phyloP scores from a whole-genome alignment of 163 green algal species.

The Scenedesmus sp. region DNA sequence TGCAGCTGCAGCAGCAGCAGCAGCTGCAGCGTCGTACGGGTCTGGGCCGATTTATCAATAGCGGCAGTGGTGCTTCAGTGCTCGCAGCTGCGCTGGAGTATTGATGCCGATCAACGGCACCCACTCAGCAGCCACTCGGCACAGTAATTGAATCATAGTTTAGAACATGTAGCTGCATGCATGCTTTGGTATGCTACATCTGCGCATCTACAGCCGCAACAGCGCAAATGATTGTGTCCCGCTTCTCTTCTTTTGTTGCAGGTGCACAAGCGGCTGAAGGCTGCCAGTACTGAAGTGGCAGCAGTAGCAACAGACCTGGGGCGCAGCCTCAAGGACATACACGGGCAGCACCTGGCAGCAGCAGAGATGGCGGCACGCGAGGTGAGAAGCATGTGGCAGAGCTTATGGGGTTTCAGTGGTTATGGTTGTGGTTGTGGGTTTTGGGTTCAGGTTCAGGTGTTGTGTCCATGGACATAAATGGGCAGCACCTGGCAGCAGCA shows the following conservation, averaged over 20 bases:
- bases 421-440: background rate
- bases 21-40: background rate
- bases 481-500: conserved; percentile 28
- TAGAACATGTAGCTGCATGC: background rate
- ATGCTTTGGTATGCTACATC: background rate
- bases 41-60: background rate
- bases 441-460: no score
- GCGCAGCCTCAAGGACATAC: background rate
- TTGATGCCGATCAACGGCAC: no score
- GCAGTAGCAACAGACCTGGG: conserved; percentile 1
- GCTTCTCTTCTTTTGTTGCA: background rate
- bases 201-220: background rate
- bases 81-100: background rate
- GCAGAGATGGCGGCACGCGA: conserved; percentile 25
- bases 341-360: conserved; percentile 26
- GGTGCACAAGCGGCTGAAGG: conserved; percentile 8
- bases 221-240: background rate
- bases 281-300: background rate
- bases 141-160: no score
- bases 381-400: background rate
- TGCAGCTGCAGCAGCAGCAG: background rate
- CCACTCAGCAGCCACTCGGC: no score
- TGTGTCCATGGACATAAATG: background rate
- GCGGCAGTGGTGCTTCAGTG: background rate
- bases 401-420: background rate